Evolutionary conservation across 1,139 yeast genomes (phyloP).

Genomic region (Taiozyma sp.): DNA sequence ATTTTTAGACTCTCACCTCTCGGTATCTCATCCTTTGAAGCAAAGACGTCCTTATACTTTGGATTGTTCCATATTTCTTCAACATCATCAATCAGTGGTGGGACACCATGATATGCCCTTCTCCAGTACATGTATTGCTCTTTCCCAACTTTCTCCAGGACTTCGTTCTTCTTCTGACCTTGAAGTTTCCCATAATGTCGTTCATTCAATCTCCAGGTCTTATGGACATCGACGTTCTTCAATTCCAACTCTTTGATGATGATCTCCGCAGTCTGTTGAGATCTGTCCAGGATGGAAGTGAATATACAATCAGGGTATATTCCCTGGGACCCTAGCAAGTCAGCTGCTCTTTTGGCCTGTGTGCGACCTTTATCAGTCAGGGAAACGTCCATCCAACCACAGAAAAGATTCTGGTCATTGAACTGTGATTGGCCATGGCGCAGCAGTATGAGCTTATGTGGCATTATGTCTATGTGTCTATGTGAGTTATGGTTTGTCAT

Average conservation of each 20-base stretch:
- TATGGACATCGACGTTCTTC: slow-evolving; percentile 83
- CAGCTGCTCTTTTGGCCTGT: slow-evolving; percentile 61
- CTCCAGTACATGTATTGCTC: slow-evolving; percentile 63
- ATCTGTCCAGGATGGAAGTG: slow-evolving; percentile 62
- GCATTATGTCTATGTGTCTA: slow-evolving; percentile 3
- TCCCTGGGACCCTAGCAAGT: slow-evolving; percentile 36
- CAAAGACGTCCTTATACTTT: slow-evolving; percentile 34
- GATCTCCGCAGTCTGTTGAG: slow-evolving; percentile 62
- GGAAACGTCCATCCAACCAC: slow-evolving; percentile 82
- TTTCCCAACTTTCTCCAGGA: slow-evolving; percentile 49
- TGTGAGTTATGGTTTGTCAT: not conserved
- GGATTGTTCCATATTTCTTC: slow-evolving; percentile 36
- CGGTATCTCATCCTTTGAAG: slow-evolving; percentile 38
- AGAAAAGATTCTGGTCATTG: slow-evolving; percentile 65
- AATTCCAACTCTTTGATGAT: slow-evolving; percentile 70
- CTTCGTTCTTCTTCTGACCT: slow-evolving; percentile 57
- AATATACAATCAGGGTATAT: slow-evolving; percentile 52
- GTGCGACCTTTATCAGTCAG: slow-evolving; percentile 54
- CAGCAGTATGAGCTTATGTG: slow-evolving; percentile 41
- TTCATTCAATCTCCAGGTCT: slow-evolving; percentile 76
- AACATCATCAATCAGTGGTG: slow-evolving; percentile 45
- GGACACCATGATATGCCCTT: slow-evolving; percentile 63
- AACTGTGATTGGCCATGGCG: slow-evolving; percentile 79
- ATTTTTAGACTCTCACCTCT: slow-evolving; percentile 65
- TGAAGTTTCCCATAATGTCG: slow-evolving; percentile 78